Conservation (phyloP, 2,329 filamentous ascomycete species). For the Penicillium rolfsii region DNA sequence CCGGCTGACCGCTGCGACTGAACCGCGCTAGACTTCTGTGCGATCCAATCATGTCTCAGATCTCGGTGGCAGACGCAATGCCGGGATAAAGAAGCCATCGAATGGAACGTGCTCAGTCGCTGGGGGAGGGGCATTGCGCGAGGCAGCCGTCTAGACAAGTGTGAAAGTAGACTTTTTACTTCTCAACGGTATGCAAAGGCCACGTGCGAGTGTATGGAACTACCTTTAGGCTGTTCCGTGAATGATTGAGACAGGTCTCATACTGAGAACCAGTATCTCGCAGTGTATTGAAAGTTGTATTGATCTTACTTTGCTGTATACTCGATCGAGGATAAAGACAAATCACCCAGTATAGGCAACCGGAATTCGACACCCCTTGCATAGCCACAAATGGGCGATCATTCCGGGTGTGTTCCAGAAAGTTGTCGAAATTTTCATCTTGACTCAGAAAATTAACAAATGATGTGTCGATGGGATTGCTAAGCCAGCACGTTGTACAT, state of each 20-base stretch:
- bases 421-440: neutral
- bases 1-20: conserved; percentile 9
- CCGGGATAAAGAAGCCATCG: conserved; percentile 2
- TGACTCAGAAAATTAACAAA: neutral
- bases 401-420: neutral
- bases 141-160: conserved; percentile 2
- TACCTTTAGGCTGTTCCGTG: neutral
- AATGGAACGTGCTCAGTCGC: conserved; percentile 6
- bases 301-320: neutral
- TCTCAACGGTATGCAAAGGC: conserved; percentile 3
- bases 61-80: conserved; percentile 11
- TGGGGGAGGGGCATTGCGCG: neutral
- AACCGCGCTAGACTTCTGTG: conserved; percentile 6
- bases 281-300: neutral
- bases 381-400: neutral
- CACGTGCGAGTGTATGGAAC: neutral
- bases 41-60: conserved; percentile 12
- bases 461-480: neutral
- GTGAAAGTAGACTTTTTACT: neutral
- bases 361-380: neutral
- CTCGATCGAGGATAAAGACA: neutral
- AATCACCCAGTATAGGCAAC: neutral
- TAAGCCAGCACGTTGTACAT: neutral
- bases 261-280: neutral
- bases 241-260: neutral